Evolutionary conservation across 805 yeast species (phyloP), one percentile per base, ranked within the genome.

Genomic region (Yarrowia alimentaria): DNA sequence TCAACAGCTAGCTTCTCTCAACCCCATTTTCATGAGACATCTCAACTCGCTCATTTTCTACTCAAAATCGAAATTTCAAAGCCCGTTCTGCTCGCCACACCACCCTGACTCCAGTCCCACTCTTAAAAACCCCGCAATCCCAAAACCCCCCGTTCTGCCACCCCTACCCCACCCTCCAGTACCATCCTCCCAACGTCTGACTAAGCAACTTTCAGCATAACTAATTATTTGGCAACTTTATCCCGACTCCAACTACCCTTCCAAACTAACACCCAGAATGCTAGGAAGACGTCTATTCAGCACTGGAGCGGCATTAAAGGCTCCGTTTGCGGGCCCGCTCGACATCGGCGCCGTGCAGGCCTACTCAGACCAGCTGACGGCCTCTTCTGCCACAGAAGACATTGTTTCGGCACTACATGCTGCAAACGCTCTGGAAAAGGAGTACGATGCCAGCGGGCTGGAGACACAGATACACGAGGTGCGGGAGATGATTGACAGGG

Each of bases 361-460:
- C 6, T 43, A 43, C 37, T 30, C 37, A 13, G 6, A 26, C 4
- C 29, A 30, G 12, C 22, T 43, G 17, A 31, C 28, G 6, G 13
- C 50, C 4, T 3, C 37, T 9, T 30, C 37, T n/a, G 12, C 29
- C 6, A 1, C 24, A 9, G 38, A 30, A 30, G 50, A 43, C 17
- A 16, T 43, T 9, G 37, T 30, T 21, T 43, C 50, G n/a, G 37
- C 24, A 12, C 35, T 43, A 6, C 37, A 30, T 16, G 50, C 50
- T 16, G 50, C 37, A 20, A 30, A 21, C 22, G 18, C 29, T n/a
- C 24, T 43, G 29, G 50, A 43, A 16, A 21, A 43, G 16, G 18
- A 17, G 1, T 31, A 30, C 8, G 20, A 37, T 2, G 11, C 29
- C 10, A 14, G 7, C 13, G 50, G 50, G 0, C 29, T 31, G 6